These are phyloP conservation scores for Immersiella caudata DNA, from an alignment of 495 filamentous ascomycete species.

Conservation along the genomic window DNA sequence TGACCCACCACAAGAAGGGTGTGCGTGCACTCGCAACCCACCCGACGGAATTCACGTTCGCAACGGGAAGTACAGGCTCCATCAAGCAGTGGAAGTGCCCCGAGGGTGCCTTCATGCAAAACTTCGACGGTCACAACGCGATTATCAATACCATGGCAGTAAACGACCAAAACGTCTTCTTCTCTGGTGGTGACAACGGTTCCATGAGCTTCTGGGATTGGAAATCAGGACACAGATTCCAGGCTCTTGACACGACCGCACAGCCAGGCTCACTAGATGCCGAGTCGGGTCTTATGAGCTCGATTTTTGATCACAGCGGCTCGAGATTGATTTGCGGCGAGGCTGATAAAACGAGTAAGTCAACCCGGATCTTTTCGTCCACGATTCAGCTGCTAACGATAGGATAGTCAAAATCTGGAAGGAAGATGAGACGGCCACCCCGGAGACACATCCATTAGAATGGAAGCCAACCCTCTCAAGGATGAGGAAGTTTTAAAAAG, in stretches of 20 bases:
- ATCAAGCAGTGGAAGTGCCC: constrained; percentile 99
- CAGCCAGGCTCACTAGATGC: constrained; percentile 95
- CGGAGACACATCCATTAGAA: constrained; percentile 86
- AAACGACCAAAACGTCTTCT: constrained; percentile 93
- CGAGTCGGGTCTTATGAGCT: constrained; percentile 90
- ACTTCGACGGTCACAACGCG: constrained; percentile 94
- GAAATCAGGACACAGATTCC: constrained; percentile 93
- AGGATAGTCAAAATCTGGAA: constrained; percentile 89
- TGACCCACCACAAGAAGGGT: constrained; percentile 99
- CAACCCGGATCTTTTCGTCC: neutral
- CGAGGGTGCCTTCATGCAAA: constrained; percentile 98
- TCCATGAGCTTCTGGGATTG: constrained; percentile 99
- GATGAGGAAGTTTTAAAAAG: constrained; percentile 36
- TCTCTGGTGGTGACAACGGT: constrained; percentile 94
- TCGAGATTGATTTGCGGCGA: constrained; percentile 90
- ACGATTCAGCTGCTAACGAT: constrained; percentile 27
- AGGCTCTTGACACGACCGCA: constrained; percentile 82
- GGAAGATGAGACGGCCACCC: constrained; percentile 83
- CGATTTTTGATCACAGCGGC: constrained; percentile 87
- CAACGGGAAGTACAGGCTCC: constrained; percentile 81
- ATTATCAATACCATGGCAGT: constrained; percentile 94
- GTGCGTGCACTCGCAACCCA: constrained; percentile 85
- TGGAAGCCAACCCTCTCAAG: constrained; percentile 84
- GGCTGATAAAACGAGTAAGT: constrained; percentile 87
- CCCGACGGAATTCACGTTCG: constrained; percentile 95